Conservation (phyloP, 495 filamentous ascomycete genomes). For the Podospora fimiseda region DNA sequence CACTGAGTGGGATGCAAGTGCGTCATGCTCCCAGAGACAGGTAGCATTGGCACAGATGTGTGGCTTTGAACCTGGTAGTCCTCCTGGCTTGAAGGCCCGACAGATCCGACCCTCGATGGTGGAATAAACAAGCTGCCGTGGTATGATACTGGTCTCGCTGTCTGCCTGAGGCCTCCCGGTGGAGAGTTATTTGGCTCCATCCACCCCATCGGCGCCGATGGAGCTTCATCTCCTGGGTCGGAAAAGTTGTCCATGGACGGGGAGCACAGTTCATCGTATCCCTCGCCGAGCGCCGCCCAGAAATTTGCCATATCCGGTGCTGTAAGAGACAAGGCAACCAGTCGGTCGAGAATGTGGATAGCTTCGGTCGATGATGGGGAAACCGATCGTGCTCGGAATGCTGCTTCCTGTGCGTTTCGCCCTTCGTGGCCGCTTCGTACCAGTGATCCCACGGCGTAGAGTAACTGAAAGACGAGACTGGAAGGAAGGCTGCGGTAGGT, state of each 20-base stretch:
- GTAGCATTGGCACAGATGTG: neutral
- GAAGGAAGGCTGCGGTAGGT: slow-evolving; percentile 34
- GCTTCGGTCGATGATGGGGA: neutral
- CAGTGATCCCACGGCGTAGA: slow-evolving; percentile 35
- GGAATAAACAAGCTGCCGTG: neutral
- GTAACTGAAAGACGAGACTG: slow-evolving; percentile 30
- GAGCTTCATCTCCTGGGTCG: neutral
- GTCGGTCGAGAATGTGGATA: neutral
- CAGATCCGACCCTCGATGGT: neutral
- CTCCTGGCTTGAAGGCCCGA: neutral
- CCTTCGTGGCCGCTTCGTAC: slow-evolving; percentile 6
- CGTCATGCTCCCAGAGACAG: neutral
- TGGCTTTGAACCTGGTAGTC: neutral
- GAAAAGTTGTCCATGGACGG: neutral
- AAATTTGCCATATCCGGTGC: slow-evolving; percentile 1
- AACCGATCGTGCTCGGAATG: neutral
- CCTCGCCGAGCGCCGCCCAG: neutral
- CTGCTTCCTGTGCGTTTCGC: neutral
- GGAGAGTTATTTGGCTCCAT: neutral
- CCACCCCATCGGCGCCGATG: neutral
- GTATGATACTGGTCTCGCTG: neutral
- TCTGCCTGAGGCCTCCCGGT: neutral
- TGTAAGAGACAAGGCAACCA: neutral
- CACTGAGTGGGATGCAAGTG: slow-evolving; percentile 1
- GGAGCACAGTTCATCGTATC: neutral